Evolutionary conservation across 768 basidiomycete genomes (phyloP).

Genomic region (Trametes maxima): DNA sequence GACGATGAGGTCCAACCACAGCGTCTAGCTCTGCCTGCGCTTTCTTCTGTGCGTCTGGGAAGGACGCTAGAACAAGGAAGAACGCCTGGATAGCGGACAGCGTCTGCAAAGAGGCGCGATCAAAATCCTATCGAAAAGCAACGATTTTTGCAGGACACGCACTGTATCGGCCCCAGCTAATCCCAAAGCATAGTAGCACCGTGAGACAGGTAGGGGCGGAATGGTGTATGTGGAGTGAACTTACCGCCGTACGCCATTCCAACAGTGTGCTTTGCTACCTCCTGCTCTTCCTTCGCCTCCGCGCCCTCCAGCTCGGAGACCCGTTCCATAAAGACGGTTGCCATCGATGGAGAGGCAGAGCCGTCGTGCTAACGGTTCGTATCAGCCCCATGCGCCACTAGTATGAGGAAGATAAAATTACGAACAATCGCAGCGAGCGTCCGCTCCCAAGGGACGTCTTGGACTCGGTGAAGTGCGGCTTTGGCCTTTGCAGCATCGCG

Average conservation of each 20-base stretch:
- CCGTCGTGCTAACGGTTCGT: slow-evolving; percentile 6
- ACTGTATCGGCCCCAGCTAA: slow-evolving; percentile 16
- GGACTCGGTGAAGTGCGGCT: slow-evolving; percentile 1
- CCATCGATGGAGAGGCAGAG: not conserved
- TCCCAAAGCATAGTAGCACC: not conserved
- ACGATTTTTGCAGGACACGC: not conserved
- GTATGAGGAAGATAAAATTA: not conserved
- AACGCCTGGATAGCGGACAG: slow-evolving; percentile 26
- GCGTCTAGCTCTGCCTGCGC: slow-evolving; percentile 34
- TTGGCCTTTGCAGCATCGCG: slow-evolving; percentile 9
- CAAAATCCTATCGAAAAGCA: not conserved
- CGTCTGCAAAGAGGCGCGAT: slow-evolving; percentile 18
- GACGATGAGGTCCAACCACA: slow-evolving; percentile 19
- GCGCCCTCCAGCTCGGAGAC: not conserved
- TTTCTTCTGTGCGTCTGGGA: slow-evolving; percentile 30
- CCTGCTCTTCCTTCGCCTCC: not conserved
- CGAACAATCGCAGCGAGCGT: slow-evolving; percentile 24
- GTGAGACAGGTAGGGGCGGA: not conserved
- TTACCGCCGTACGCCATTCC: slow-evolving; percentile 17
- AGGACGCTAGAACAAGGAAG: slow-evolving; percentile 29
- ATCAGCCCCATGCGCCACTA: not conserved
- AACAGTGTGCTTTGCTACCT: not conserved
- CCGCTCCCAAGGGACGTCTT: slow-evolving; percentile 19
- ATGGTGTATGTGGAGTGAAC: not conserved
- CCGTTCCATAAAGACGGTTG: not conserved